Percentiles rank a stretch among this genome's conserved stretches.
Evolutionary conservation across 139 green algal species (phyloP).

Genomic region (Chlamydomonas sp.): DNA sequence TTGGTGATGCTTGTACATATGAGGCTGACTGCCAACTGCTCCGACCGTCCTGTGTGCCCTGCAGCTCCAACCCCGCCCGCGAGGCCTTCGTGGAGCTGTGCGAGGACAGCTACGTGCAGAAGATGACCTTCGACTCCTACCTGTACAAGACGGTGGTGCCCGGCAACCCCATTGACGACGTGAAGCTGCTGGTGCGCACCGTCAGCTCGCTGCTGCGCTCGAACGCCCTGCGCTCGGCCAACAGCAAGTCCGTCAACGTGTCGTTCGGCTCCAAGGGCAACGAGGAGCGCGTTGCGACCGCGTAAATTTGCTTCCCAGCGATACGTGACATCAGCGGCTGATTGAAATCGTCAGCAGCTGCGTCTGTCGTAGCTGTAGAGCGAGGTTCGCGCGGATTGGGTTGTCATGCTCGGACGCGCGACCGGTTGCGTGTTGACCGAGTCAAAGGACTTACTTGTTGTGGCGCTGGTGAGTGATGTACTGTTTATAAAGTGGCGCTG

Average conservation of each 20-base stretch:
- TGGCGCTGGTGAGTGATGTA: no score
- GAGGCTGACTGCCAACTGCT: no score
- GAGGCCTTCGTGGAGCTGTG: conserved; percentile 99
- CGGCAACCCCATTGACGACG: conserved; percentile 96
- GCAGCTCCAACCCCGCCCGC: conserved; percentile 94
- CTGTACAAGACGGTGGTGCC: conserved; percentile 99
- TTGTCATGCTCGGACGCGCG: no score
- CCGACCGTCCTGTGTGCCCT: no score
- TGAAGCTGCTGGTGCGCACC: conserved; percentile 96
- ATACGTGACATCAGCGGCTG: no score
- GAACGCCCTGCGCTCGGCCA: conserved; percentile 88
- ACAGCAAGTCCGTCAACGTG: conserved; percentile 68
- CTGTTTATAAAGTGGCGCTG: no score
- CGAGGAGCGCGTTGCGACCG: conserved; percentile 54
- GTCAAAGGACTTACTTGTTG: no score
- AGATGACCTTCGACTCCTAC: conserved; percentile 99
- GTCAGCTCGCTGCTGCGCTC: conserved; percentile 88
- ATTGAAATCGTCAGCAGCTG: not conserved
- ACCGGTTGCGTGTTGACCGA: no score
- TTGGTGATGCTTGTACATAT: no score
- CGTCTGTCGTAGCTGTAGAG: not conserved
- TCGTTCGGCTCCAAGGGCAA: conserved; percentile 76
- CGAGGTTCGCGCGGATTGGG: no score
- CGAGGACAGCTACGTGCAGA: conserved; percentile 97
- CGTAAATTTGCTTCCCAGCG: not conserved